These are phyloP conservation scores for Solanum sparsipilum DNA, from an alignment of 257 asterid species.

Conservation along the genomic window DNA sequence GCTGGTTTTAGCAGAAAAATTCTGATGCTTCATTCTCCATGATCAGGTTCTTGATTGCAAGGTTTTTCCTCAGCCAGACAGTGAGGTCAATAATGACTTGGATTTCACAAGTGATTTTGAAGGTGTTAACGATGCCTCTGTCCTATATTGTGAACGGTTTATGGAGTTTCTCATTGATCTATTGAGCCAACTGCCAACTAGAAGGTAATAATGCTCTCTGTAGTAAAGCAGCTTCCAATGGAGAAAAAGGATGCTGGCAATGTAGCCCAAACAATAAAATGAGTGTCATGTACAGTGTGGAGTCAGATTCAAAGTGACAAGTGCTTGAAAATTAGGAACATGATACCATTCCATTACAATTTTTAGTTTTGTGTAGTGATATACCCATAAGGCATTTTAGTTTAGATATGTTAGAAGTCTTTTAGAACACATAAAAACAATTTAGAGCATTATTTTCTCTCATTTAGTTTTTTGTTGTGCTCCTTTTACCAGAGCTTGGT, in stretches of 20 bases:
- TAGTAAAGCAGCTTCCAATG: neutral
- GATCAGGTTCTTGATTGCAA: constrained; percentile 72
- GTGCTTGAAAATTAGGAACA: neutral
- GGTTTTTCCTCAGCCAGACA: constrained; percentile 38
- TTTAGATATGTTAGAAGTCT: neutral
- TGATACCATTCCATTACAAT: neutral
- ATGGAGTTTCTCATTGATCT: constrained; percentile 98
- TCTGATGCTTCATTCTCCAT: constrained; percentile 8
- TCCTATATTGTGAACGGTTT: constrained; percentile 90
- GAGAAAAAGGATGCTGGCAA: neutral
- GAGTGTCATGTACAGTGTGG: neutral
- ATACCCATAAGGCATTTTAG: neutral
- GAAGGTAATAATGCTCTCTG: constrained; percentile 43
- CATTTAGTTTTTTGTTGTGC: neutral
- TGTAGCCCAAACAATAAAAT: neutral
- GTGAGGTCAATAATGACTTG: constrained; percentile 25
- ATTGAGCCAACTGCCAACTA: constrained; percentile 95
- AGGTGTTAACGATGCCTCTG: constrained; percentile 53
- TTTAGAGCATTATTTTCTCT: neutral
- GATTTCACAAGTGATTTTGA: constrained; percentile 23
- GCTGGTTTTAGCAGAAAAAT: constrained; percentile 8
- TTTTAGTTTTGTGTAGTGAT: neutral
- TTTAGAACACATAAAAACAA: neutral
- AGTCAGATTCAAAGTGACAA: neutral
- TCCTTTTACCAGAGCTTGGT: neutral